Conservation (phyloP, 805 yeast genomes). For the Candida ipomoeae region DNA sequence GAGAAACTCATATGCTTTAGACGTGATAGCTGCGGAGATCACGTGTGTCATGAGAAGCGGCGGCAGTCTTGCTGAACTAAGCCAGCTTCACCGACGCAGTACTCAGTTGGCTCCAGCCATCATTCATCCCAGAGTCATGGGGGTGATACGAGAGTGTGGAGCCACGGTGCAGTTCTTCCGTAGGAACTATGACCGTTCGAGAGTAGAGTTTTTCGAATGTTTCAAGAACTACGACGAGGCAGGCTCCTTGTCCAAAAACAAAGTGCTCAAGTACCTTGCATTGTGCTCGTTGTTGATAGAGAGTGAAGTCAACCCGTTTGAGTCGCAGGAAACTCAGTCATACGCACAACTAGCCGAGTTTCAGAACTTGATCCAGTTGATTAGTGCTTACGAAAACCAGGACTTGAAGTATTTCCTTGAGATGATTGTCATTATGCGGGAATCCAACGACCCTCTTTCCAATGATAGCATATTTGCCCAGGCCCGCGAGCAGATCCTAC, state of each 20-base stretch:
- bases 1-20: slow-evolving; percentile 48
- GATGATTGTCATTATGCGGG: slow-evolving; percentile 17
- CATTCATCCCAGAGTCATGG: slow-evolving; percentile 72
- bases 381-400: slow-evolving; percentile 29
- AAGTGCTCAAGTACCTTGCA: slow-evolving; percentile 57
- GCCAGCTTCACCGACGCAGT: slow-evolving; percentile 45
- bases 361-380: slow-evolving; percentile 23
- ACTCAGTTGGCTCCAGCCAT: slow-evolving; percentile 51
- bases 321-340: slow-evolving; percentile 65
- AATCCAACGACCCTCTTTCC: slow-evolving; percentile 22
- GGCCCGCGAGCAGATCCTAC: slow-evolving; percentile 25
- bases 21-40: slow-evolving; percentile 64
- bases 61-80: slow-evolving; percentile 34
- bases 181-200: slow-evolving; percentile 55
- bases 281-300: slow-evolving; percentile 60
- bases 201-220: slow-evolving; percentile 56
- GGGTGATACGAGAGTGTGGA: slow-evolving; percentile 72
- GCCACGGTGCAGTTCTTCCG: slow-evolving; percentile 63
- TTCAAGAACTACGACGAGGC: slow-evolving; percentile 44
- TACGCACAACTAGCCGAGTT: slow-evolving; percentile 30
- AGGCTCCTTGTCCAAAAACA: slow-evolving; percentile 45
- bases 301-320: slow-evolving; percentile 65
- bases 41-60: slow-evolving; percentile 41
- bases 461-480: slow-evolving; percentile 28
- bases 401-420: slow-evolving; percentile 21